Conservation (phyloP, 208 protist species). For the Trypanosomatidae sp. region DNA sequence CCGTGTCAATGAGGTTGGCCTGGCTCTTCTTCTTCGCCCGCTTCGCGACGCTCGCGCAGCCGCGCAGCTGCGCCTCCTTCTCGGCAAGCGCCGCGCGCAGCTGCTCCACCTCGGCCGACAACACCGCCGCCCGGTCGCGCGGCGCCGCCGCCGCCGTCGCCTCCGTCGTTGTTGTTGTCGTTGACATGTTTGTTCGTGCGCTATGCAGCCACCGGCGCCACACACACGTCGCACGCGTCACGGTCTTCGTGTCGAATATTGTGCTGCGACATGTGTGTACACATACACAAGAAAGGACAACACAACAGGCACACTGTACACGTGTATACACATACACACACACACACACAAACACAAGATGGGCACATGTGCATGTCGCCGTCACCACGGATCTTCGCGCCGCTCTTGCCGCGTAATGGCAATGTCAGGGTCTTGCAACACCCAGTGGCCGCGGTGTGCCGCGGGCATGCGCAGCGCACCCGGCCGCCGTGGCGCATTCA, state of each 20-base stretch:
- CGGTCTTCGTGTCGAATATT: too few relatives aligned
- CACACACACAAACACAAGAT: background rate
- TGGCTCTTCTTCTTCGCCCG: constrained; percentile 86
- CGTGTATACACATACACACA: background rate
- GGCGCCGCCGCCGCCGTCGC: too few relatives aligned
- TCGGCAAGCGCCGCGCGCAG: constrained; percentile 30
- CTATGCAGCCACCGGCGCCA: too few relatives aligned
- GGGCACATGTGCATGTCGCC: background rate
- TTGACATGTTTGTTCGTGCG: too few relatives aligned
- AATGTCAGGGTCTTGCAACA: constrained; percentile 79
- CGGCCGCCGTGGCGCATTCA: constrained; percentile 13
- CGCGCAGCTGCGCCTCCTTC: constrained; percentile 26
- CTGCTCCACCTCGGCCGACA: constrained; percentile 53
- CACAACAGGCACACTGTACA: background rate
- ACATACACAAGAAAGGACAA: background rate
- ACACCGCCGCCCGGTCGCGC: too few relatives aligned
- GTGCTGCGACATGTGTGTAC: too few relatives aligned
- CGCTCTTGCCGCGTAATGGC: constrained; percentile 68
- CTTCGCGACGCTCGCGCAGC: constrained; percentile 31
- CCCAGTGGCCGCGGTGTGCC: constrained; percentile 70
- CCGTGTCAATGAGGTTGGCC: constrained; percentile 75
- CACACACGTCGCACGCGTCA: too few relatives aligned
- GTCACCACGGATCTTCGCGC: constrained; percentile 70
- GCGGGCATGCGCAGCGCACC: constrained; percentile 38
- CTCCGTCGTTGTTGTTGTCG: too few relatives aligned